Conservation (phyloP, 495 filamentous ascomycete species). For the Podospora conica region DNA sequence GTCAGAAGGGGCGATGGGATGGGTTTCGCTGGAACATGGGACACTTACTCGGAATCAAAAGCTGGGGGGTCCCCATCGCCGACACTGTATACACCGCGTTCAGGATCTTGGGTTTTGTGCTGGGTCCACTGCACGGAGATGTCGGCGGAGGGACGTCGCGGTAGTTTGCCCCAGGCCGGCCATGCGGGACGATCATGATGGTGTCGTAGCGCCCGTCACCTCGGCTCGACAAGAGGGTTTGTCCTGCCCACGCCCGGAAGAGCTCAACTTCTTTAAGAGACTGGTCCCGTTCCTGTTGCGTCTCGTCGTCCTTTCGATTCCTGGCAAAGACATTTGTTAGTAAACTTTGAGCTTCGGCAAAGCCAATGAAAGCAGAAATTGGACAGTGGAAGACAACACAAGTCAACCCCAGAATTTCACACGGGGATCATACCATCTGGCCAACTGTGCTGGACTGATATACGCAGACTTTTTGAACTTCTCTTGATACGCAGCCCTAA, state of each 20-base stretch:
- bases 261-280: neutral
- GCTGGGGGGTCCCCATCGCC: neutral
- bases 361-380: no score
- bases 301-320: neutral
- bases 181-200: slow-evolving; percentile 2
- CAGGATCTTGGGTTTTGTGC: no score
- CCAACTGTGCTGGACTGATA: neutral
- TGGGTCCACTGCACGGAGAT: no score
- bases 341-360: no score
- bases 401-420: no score
- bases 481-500: neutral
- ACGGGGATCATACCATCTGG: no score
- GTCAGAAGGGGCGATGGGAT: neutral
- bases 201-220: neutral
- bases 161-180: neutral
- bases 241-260: neutral
- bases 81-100: no score
- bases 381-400: no score
- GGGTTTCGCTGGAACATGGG: no score
- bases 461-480: neutral
- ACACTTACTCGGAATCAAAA: neutral
- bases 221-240: neutral
- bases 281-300: neutral
- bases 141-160: no score
- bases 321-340: neutral